These are phyloP conservation scores for Davidsoniella australis DNA, from an alignment of 2,329 filamentous ascomycete species.

Conservation along the genomic window DNA sequence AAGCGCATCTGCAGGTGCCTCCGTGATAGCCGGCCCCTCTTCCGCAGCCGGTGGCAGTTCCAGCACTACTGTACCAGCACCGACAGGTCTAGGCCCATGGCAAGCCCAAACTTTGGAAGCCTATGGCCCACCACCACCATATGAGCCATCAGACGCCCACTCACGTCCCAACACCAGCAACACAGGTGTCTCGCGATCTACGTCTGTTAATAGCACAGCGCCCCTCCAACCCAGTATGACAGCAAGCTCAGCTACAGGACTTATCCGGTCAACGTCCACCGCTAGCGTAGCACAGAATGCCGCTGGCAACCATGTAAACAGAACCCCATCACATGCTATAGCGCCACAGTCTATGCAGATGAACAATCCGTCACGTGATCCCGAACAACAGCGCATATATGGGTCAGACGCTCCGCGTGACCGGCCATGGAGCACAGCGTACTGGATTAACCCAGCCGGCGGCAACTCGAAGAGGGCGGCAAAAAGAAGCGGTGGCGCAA, in stretches of 20 bases:
- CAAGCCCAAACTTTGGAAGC: slow-evolving; percentile 4
- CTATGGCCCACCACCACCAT: slow-evolving; percentile 10
- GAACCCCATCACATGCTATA: no score
- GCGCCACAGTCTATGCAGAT: not conserved
- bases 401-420: not conserved
- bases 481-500: slow-evolving; percentile 7
- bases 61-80: not conserved
- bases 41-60: not conserved
- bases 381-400: not conserved
- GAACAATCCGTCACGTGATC: not conserved
- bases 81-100: not conserved
- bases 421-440: slow-evolving; percentile 10
- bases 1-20: slow-evolving; percentile 5
- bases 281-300: not conserved
- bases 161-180: slow-evolving; percentile 5
- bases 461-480: not conserved
- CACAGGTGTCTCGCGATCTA: slow-evolving; percentile 1
- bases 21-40: not conserved
- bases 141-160: slow-evolving; percentile 9
- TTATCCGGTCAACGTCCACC: not conserved
- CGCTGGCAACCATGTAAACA: no score
- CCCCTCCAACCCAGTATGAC: slow-evolving; percentile 1
- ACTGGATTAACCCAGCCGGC: slow-evolving; percentile 7
- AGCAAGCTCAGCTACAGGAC: not conserved
- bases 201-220: slow-evolving; percentile 5